Percentiles rank a stretch among this genome's conserved stretches.
These are phyloP conservation scores for Sesbania bispinosa DNA, from an alignment of 306 rosid species.

Conservation along the genomic window DNA sequence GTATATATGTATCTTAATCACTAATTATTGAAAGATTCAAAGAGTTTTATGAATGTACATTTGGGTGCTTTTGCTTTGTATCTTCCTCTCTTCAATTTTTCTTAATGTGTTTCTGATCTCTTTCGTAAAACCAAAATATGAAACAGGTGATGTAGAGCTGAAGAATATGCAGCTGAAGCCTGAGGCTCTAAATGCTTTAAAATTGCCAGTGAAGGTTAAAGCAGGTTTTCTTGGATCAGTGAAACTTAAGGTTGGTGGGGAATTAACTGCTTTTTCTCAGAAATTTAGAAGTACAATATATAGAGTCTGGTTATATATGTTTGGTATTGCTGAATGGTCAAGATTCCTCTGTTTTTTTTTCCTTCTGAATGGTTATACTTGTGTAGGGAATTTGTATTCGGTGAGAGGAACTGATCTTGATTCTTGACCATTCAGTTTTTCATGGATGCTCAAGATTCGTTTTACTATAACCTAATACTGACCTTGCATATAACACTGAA, in stretches of 20 bases:
- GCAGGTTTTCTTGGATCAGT: conserved; percentile 99
- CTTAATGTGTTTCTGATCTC: conserved; percentile 1
- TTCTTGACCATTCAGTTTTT: not conserved
- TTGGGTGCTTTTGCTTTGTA: not conserved
- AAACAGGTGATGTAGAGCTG: conserved; percentile 96
- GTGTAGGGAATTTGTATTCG: not conserved
- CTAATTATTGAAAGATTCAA: not conserved
- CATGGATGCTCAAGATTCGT: not conserved
- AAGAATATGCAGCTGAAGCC: conserved; percentile 99
- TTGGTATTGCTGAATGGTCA: not conserved
- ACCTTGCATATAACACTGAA: not conserved
- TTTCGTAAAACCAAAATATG: conserved; percentile 17
- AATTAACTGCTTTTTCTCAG: not conserved
- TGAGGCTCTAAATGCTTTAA: conserved; percentile 93
- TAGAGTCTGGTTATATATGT: conserved; percentile 7
- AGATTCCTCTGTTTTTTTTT: not conserved
- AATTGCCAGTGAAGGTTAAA: conserved; percentile 96
- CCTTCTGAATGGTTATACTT: not conserved
- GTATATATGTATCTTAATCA: not conserved
- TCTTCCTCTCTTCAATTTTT: not conserved
- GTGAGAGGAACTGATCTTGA: not conserved
- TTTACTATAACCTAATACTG: not conserved
- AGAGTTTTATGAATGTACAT: not conserved
- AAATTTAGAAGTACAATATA: conserved; percentile 8
- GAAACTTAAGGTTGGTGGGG: conserved; percentile 80